Evolutionary conservation across 2,329 filamentous ascomycete genomes (phyloP), one percentile per base, ranked within the genome.

Genomic region (Alternaria novae-zelandiae): DNA sequence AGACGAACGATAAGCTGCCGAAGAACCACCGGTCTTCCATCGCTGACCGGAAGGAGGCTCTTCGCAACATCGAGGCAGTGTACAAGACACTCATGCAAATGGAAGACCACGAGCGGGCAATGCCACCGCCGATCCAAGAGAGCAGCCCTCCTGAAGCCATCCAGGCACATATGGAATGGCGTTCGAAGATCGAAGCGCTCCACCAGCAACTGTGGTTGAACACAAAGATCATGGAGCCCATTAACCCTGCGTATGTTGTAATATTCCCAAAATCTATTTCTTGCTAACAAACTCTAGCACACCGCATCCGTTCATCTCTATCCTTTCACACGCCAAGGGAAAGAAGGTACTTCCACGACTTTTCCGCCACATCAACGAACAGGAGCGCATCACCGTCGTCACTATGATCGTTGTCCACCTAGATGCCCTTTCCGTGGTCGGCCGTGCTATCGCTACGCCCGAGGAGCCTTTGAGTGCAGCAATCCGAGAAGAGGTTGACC

Each of bases 361-460:
- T 57, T 98, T 98, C 87, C 91, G 94, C 46, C 93, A 97, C 75
- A 92, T 97, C 56, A 91, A 92, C 67, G 91, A 94, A 66, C 92
- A 97, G 76, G 94, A 98, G 81, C 92, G 95, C 54, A 94, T 96
- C 21, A 98, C 94, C 1, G 93, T 98, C 66, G 86, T 99, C 66
- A 99, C 96, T 6, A 95, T 99, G 87, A 95, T 99, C 70, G 89
- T 97, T 63, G 90, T 97, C 55, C 94, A 98, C 73, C 89, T 99
- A 30, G 96, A 98, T 78, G 89, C 92, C 70, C 86, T 99, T 44
- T 94, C 97, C 73, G 95, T 99, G 54, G 91, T 98, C 62, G 89
- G 91, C 59, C 88, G 91, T 59, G 94, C 92, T 1, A 89, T 93
- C 69, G 89, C 94, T 51, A 87, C 86, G 10, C 87, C 89, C 9